Evolutionary conservation across 164 flowering plant genomes (phyloP).

Genomic region (Annona cherimola): DNA sequence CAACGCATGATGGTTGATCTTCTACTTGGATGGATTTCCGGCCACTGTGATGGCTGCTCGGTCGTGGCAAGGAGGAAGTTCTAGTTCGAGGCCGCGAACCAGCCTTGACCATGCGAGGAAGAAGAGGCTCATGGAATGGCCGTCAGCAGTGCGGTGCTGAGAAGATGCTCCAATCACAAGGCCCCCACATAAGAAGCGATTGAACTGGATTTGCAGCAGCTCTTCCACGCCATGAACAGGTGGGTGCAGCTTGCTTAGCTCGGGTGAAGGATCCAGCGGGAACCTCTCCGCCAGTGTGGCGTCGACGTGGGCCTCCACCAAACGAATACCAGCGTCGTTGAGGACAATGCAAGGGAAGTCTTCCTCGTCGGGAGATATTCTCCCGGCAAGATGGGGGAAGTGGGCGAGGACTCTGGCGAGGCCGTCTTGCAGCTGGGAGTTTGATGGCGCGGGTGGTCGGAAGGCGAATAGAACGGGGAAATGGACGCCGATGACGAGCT

Average conservation of each 20-base stretch:
- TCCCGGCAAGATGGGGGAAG: neutral
- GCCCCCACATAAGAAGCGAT: slow-evolving; percentile 32
- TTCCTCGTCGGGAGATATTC: neutral
- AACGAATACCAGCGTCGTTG: slow-evolving; percentile 13
- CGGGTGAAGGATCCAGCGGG: slow-evolving; percentile 6
- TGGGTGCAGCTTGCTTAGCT: slow-evolving; percentile 24
- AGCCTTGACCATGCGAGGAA: slow-evolving; percentile 30
- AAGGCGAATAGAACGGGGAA: neutral
- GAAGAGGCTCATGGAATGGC: slow-evolving; percentile 27
- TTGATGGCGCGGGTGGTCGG: neutral
- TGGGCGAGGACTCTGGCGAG: neutral
- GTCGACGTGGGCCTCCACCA: slow-evolving; percentile 10
- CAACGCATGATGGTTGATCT: slow-evolving; percentile 25
- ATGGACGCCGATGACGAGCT: neutral
- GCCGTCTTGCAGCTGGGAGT: neutral
- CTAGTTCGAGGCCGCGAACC: slow-evolving; percentile 21
- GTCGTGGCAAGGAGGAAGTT: slow-evolving; percentile 19
- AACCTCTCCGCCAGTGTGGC: slow-evolving; percentile 10
- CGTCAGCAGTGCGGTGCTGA: slow-evolving; percentile 31
- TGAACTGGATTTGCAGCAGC: slow-evolving; percentile 32
- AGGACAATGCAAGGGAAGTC: slow-evolving; percentile 10
- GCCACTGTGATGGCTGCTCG: slow-evolving; percentile 24
- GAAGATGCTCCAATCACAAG: slow-evolving; percentile 26
- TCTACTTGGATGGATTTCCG: slow-evolving; percentile 20
- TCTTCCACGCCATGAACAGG: slow-evolving; percentile 20